Conservation (phyloP, 2,329 filamentous ascomycete species). For the Sporothrix pseudoabietina region DNA sequence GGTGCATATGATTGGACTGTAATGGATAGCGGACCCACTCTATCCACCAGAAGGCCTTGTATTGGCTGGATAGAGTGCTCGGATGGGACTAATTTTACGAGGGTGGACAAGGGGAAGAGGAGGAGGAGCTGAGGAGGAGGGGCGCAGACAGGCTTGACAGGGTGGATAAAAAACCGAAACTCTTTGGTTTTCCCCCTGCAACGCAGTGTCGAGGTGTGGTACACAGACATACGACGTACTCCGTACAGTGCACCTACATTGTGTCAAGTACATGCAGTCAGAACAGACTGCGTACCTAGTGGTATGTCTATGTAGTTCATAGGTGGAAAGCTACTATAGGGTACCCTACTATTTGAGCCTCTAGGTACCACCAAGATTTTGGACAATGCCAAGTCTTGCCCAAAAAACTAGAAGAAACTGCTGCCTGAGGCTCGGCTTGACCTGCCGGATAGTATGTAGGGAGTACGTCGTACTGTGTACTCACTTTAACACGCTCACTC, state of each 20-base stretch:
- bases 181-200: neutral
- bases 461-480: too few species aligned
- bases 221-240: neutral
- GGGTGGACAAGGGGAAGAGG: neutral
- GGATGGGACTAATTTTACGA: constrained; percentile 13
- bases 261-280: too few species aligned
- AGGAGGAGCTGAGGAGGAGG: neutral
- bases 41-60: neutral
- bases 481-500: too few species aligned
- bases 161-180: neutral
- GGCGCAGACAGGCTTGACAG: neutral
- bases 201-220: neutral
- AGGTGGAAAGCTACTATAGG: too few species aligned
- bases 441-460: too few species aligned
- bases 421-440: too few species aligned
- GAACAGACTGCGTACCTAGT: too few species aligned
- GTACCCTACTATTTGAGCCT: too few species aligned
- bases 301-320: too few species aligned
- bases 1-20: neutral
- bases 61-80: neutral
- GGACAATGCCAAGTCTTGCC: too few species aligned
- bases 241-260: neutral
- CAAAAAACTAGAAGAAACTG: too few species aligned
- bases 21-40: neutral
- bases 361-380: too few species aligned